phyloP scores from a whole-genome alignment of 768 basidiomycete genomes.

The Clathrus columnatus region DNA sequence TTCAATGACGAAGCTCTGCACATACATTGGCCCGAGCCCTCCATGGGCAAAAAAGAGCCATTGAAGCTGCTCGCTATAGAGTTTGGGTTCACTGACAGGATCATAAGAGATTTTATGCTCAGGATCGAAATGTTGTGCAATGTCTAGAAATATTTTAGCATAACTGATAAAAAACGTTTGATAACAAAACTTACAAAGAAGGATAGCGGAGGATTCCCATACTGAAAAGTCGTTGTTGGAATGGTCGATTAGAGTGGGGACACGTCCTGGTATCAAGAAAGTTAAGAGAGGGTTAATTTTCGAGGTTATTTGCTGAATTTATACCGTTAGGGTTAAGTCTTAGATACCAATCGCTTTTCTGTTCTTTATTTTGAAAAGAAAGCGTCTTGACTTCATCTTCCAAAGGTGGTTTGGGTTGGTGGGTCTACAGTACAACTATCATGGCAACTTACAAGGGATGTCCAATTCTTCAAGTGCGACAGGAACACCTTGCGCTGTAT shows the following conservation, averaged over 20 bases:
- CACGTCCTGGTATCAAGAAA: conserved; percentile 30
- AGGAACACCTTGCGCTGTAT: not conserved
- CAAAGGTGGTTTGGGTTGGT: too few relatives aligned
- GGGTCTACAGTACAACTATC: too few relatives aligned
- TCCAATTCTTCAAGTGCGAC: not conserved
- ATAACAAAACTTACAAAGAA: conserved; percentile 18
- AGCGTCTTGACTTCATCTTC: conserved; percentile 29
- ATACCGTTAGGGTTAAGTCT: conserved; percentile 59
- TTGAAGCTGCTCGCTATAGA: conserved; percentile 22
- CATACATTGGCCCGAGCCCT: not conserved
- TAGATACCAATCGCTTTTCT: conserved; percentile 79
- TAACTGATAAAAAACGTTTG: not conserved
- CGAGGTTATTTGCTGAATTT: too few relatives aligned
- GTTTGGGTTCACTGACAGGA: conserved; percentile 19
- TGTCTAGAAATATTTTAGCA: not conserved
- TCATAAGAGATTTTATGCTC: conserved; percentile 28
- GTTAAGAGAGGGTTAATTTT: too few relatives aligned
- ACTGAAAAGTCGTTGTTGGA: conserved; percentile 27
- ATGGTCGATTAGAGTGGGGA: conserved; percentile 59
- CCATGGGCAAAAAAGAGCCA: conserved; percentile 29
- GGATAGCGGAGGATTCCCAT: conserved; percentile 26
- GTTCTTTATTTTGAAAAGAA: conserved; percentile 52
- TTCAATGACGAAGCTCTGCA: not conserved
- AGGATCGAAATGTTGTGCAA: conserved; percentile 27
- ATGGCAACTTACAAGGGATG: not conserved